Evolutionary conservation across 495 filamentous ascomycete species (phyloP), one percentile per base, ranked within the genome.

Genomic region (Tetracladium marchalianum): DNA sequence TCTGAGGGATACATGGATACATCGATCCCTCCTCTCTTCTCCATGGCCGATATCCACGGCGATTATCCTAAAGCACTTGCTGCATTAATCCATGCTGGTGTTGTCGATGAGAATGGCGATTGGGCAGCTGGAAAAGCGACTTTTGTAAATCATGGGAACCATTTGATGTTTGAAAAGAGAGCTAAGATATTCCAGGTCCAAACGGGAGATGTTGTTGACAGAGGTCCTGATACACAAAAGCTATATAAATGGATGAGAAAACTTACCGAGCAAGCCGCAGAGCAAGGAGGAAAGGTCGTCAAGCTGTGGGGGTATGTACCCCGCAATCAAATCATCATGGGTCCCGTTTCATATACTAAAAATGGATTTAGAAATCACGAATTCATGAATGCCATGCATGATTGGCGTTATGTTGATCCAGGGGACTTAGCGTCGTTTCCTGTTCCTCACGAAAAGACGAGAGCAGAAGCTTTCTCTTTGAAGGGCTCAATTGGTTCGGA

Each of bases 371-470:
- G 41, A 43, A 43, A 43, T n/a, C 41, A 43, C 27, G 41, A 43
- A 16, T 43, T 43, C 41, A 43, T 43, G 41, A 43, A 43, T 43
- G 41, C 41, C 18, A 43, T 43, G 41, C 41, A 43, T 43, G 41
- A 43, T 34, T 43, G 41, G 41, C 41, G 41, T 11, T 43, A 43
- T 33, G 41, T 43, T 43, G 27, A 43, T 43, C 41, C 22, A 33
- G 41, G 27, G 2, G 41, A 43, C 13, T 34, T 43, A 24, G 41
- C 22, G 2, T 43, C 41, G 15, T 43, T 43, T 15, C 41, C 41
- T 15, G n/a, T 16, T 31, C 41, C 41, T 33, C 41, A 43, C 16
- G 41, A 43, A 32, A 32, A 43, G 16, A 32, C 27, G 41, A 43
- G 41, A 16, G 13, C 33, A 10, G 41, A 43, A 33, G 41, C 41